Conservation (phyloP, 352 stramenopile species). For the Thalassiosira sp. region DNA sequence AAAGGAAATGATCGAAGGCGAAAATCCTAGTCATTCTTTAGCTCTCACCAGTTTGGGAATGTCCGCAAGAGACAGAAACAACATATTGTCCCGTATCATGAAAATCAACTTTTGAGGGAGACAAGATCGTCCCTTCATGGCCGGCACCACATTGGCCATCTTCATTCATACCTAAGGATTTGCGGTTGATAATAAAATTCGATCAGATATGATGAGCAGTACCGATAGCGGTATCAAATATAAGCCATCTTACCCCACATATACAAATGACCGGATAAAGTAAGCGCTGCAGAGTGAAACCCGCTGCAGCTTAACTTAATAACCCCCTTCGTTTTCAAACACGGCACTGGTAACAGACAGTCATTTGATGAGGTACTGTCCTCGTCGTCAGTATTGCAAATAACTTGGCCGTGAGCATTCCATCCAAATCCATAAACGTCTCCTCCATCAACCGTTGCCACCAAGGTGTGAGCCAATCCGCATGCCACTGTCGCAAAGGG, state of each 20-base stretch:
- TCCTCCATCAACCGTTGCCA: slow-evolving; percentile 11
- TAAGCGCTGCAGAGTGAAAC: slow-evolving; percentile 34
- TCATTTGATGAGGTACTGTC: neutral
- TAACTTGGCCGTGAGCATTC: slow-evolving; percentile 33
- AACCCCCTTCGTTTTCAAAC: slow-evolving; percentile 23
- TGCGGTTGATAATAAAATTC: too few relatives aligned
- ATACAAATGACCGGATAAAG: slow-evolving; percentile 13
- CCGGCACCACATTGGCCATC: slow-evolving; percentile 43
- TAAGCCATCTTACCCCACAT: slow-evolving; percentile 29
- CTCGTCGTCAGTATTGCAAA: neutral
- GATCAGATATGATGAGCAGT: too few relatives aligned
- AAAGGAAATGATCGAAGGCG: neutral
- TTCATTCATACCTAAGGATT: slow-evolving; percentile 44
- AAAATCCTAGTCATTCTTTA: neutral
- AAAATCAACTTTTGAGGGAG: slow-evolving; percentile 27
- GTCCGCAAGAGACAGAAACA: slow-evolving; percentile 39
- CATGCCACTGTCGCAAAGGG: slow-evolving; percentile 22
- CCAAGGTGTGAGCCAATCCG: slow-evolving; percentile 34
- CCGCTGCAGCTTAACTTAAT: slow-evolving; percentile 29
- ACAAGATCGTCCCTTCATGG: slow-evolving; percentile 19
- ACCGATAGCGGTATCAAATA: too few relatives aligned
- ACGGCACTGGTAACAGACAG: slow-evolving; percentile 27
- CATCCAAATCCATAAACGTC: slow-evolving; percentile 43
- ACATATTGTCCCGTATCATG: slow-evolving; percentile 19
- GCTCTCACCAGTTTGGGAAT: slow-evolving; percentile 41